Evolutionary conservation across 2,329 filamentous ascomycete genomes (phyloP), one percentile per base, ranked within the genome.

Genomic region (Peltaster fructicola): DNA sequence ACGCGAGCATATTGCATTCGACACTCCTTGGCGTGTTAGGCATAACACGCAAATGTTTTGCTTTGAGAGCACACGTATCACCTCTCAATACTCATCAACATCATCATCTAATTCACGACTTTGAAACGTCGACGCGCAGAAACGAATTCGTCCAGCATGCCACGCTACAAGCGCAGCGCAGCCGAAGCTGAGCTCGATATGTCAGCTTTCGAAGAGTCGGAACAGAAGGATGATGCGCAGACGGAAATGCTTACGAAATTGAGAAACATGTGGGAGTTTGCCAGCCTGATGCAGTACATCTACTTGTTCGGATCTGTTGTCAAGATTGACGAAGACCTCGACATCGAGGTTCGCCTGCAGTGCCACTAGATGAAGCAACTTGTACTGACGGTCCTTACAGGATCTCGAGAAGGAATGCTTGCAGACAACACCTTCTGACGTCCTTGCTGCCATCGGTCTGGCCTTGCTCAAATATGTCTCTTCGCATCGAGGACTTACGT

Each of bases 181-280:
- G 61, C 62, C 48, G 65, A 66, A 44, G 53, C 56, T 37, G 53
- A 61, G 22, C 48, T 57, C 32, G 51, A 53, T 32, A 35, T 48
- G 8, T 29, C 39, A 3, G 12, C n/a, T n/a, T n/a, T n/a, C n/a
- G n/a, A n/a, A n/a, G n/a, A 7, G n/a, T 18, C 17, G n/a, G 7
- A n/a, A n/a, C n/a, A n/a, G n/a, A n/a, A n/a, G n/a, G n/a, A n/a
- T n/a, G n/a, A n/a, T n/a, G n/a, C 35, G 29, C 16, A 40, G 15
- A 30, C 43, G 52, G 48, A 48, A 50, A 40, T 70, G 27, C 59
- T 90, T 14, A 57, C 69, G 30, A 71, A 63, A 36, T 65, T 95
- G 38, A 71, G 85, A 34, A 88, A 79, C 47, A 82, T 79, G 64
- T 95, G 85, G 84, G 78, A 93, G 51, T 93, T 95, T 53, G 80